Conservation (phyloP, 192 early-diverging fungal species). For the Kickxella alabastrina region DNA sequence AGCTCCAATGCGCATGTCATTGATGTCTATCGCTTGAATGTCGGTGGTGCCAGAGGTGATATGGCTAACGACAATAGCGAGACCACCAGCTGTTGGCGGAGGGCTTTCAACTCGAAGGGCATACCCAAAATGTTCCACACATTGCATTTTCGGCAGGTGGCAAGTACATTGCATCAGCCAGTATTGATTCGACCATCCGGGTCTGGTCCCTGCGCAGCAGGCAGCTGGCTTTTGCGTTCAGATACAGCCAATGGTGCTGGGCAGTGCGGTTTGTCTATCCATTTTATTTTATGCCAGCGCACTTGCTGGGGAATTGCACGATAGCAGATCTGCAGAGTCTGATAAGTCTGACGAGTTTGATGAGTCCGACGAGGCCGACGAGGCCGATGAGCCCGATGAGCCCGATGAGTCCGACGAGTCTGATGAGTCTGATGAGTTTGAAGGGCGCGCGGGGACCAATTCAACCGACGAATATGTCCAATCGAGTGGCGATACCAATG, state of each 20-base stretch:
- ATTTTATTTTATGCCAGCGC: slow-evolving; percentile 20
- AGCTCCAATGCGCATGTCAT: slow-evolving; percentile 40
- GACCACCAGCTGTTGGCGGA: slow-evolving; percentile 8
- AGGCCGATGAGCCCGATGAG: no score
- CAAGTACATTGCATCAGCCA: slow-evolving; percentile 34
- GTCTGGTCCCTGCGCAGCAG: slow-evolving; percentile 23
- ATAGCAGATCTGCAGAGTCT: no score
- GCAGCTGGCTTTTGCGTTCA: slow-evolving; percentile 14
- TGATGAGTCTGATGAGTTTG: no score
- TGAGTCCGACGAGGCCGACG: no score
- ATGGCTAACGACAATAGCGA: neutral
- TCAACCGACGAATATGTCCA: no score
- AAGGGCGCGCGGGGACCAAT: no score
- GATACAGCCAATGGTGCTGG: slow-evolving; percentile 33
- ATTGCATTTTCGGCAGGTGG: slow-evolving; percentile 31
- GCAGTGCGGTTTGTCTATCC: slow-evolving; percentile 36
- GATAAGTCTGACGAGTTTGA: no score
- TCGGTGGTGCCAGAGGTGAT: no score
- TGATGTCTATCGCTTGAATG: slow-evolving; percentile 6
- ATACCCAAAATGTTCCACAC: slow-evolving; percentile 26
- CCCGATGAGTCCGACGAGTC: no score
- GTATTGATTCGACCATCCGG: slow-evolving; percentile 31
- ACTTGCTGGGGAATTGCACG: neutral
- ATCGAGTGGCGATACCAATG: no score
- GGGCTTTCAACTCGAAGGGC: slow-evolving; percentile 7